These are phyloP conservation scores for Amaranthus palmeri DNA, from an alignment of 148 eudicot species.

Conservation along the genomic window DNA sequence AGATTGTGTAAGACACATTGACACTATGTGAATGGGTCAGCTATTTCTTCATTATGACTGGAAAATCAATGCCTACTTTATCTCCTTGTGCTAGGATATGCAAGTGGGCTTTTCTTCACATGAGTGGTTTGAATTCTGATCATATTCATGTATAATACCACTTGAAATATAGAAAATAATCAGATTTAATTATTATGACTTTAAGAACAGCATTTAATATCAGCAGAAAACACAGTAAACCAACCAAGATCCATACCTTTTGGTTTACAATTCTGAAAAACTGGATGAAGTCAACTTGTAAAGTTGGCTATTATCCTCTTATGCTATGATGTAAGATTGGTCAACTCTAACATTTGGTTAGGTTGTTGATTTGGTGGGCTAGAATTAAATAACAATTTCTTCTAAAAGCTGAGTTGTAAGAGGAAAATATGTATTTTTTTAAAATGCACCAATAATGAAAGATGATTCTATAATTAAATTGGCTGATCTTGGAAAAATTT, in stretches of 20 bases:
- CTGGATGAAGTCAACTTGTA: conserved; percentile 21
- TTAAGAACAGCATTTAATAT: not conserved
- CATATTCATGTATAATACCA: not conserved
- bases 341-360: conserved; percentile 9
- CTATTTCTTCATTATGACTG: not conserved
- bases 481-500: not conserved
- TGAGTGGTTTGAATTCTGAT: conserved; percentile 13
- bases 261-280: conserved; percentile 11
- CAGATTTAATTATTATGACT: not conserved
- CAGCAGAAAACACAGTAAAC: conserved; percentile 12
- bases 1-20: not conserved
- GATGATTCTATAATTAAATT: not conserved
- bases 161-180: not conserved
- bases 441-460: conserved; percentile 21
- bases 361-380: conserved; percentile 9
- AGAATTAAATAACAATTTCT: conserved; percentile 5
- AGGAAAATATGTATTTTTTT: conserved; percentile 4
- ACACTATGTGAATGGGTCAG: not conserved
- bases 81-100: not conserved
- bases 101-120: conserved; percentile 23
- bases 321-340: not conserved
- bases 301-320: conserved; percentile 11
- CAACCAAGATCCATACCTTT: conserved; percentile 23
- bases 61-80: not conserved
- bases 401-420: conserved; percentile 20